Base-by-base conservation (phyloP, 768 basidiomycete genomes). In the Boletus vinaceobasis region DNA sequence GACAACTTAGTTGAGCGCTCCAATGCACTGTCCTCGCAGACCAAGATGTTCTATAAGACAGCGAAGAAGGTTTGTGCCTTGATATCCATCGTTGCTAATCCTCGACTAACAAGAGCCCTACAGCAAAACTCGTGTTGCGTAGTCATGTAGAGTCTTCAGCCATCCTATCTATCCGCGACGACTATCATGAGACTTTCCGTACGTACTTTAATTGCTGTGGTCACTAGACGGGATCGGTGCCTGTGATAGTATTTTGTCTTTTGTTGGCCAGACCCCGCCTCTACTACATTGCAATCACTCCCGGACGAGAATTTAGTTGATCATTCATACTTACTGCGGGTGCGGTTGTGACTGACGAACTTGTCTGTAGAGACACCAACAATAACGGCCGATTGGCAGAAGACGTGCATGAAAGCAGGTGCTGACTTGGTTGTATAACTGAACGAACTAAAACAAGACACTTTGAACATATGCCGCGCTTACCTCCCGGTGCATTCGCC, bases 21-120 rank as follows among this genome's bases (percentile, higher is more conserved):
- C 52, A 87, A 90, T 66, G 87, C 88, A 33, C 73, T 98, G 52
- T 92, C 93, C 37, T 76, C 83, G 15, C 92, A 94, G 75, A 92
- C 85, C 74, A 98, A 98, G 85, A 90, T 92, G 88, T 99, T 99
- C 71, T 98, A 98, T 79, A 97, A 98, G 87, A 97, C 95, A 8
- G 93, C 96, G 2, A 98, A 98, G 88, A 96, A 95, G 88, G 95
- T 93, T 52, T 48, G 80, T 65, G 4, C 11, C 19, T 47, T 19
- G 19, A 10, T 26, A 14, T 43, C 5, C 14, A 29, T 49, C 31
- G 45, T 55, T 17, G 26, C 50, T 23, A 55, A 19, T 23, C 36
- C 36, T 7, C 27, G 38, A 43, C 58, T 64, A 52, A 66, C 53
- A 15, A 37, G 38, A 4, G 40, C 43, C 17, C n/a, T 53, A 35